Evolutionary conservation across 805 yeast species (phyloP), one percentile per base, ranked within the genome.

Genomic region (Wickerhamomyces ciferrii): DNA sequence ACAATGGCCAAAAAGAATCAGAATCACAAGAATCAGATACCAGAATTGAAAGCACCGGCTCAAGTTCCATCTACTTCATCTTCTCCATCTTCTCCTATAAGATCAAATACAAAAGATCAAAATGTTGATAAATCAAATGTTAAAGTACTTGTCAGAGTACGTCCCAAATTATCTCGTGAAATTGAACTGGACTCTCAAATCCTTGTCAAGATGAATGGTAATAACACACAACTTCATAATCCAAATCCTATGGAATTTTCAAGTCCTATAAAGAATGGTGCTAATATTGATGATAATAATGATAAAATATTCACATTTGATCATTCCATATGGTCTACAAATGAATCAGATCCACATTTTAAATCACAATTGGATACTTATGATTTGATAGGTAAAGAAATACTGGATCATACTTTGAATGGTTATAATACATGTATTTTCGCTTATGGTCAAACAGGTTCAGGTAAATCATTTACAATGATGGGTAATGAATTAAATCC

Each of bases 391-490:
- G 95, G 91, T 0, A 69, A 71, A 11, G 82, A 79, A 38, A 68
- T 83, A 47, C 64, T 87, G 8, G 71, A 75, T 24, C 88, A 81
- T 68, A 71, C 87, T 4, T 60, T 85, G 43, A 77, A 76, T 51
- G 96, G 96, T 0, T 81, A 74, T 60, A 83, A 84, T 52, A 83
- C 86, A 2, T 84, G 88, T 58, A 80, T 84, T 1, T 79, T 84
- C 61, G 89, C 90, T 1, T 84, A 84, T 55, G 91, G 90, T 5
- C 96, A 88, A 61, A 88, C 96, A 0, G 91, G 87, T 1, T 76
- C 94, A 0, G 96, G 96, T 1, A 87, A 87, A 58, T 81, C 95
- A 0, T 83, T 78, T 63, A 88, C 96, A 1, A 87, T 87, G 94
- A 77, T 87, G 66, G 86, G 87, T 0, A 52, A 71, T 11, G 55